Conservation (phyloP, 345 rosid species). For the Citrus unshiu region DNA sequence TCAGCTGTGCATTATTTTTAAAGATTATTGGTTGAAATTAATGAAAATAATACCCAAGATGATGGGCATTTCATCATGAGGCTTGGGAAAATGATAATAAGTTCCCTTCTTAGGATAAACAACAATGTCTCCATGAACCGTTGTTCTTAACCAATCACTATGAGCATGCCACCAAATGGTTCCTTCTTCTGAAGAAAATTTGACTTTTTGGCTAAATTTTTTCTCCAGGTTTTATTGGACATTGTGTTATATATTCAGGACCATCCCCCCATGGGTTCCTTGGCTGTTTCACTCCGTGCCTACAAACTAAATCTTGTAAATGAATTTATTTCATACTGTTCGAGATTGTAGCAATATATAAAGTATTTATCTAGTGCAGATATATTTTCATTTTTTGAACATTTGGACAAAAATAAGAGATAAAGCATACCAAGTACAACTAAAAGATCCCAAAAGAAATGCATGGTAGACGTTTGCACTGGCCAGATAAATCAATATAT, state of each 20-base stretch:
- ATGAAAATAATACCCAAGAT: conserved; percentile 20
- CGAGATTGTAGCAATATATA: too few relatives aligned
- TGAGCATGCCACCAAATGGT: conserved; percentile 53
- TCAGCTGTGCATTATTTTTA: not conserved
- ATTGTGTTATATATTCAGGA: conserved; percentile 31
- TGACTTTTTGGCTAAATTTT: conserved; percentile 19
- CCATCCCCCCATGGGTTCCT: conserved; percentile 36
- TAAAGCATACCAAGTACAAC: too few relatives aligned
- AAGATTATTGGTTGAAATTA: conserved; percentile 2
- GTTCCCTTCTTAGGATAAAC: conserved; percentile 16
- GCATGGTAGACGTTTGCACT: too few relatives aligned
- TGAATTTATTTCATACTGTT: too few relatives aligned
- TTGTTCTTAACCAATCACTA: conserved; percentile 18
- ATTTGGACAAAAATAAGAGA: too few relatives aligned
- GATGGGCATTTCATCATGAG: conserved; percentile 25
- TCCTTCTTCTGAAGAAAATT: conserved; percentile 16
- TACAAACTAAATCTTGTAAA: not conserved
- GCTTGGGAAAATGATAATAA: conserved; percentile 25
- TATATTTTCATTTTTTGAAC: too few relatives aligned
- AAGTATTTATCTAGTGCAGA: too few relatives aligned
- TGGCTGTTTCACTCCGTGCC: conserved; percentile 43
- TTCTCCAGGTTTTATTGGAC: conserved; percentile 24
- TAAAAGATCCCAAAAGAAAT: too few relatives aligned
- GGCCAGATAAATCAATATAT: too few relatives aligned
- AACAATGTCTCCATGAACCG: conserved; percentile 35